Base-by-base conservation (phyloP, 108 stramenopile species). In the Bacterosira constricta region DNA sequence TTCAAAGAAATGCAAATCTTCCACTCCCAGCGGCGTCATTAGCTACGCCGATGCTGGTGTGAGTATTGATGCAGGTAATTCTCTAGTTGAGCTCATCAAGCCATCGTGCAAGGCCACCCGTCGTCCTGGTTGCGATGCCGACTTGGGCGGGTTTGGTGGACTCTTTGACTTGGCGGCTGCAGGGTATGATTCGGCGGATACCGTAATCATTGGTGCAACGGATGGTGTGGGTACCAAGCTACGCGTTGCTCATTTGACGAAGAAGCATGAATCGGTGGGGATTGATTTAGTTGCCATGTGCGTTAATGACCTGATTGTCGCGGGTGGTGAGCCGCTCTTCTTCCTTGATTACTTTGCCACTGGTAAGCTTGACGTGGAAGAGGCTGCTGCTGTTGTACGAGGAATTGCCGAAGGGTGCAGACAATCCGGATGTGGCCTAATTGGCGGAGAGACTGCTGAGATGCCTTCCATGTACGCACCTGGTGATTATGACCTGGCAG, bases 221-320 rank as follows among this genome's bases (percentile, higher is more conserved):
- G 98, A 99, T 82, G 98, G 98, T 45, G 98, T 99, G 35, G 98
- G 98, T n/a, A 99, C 98, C 45, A 99, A 99, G 77, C 90, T 99
- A 8, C 80, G 91, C 45, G 91, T 96, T 63, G 96, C 96, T 10
- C 94, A 94, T 58, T 63, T 79, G 38, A 90, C 85, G 18, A 85
- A 85, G 77, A 91, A 91, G 37, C 93, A 93, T 69, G 75, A 88
- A 53, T 82, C 88, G 12, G 91, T 99, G 63, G 98, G 98, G 23
- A 84, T 99, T 55, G 97, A 99, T 85, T 86, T 98, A 37, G 97
- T 98, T 36, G 97, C 98, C 26, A 99, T 98, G 98, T 98, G 97
- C 77, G 97, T 98, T 29, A 99, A 99, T 76, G 98, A 99, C 77
- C 88, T 99, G 17, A 91, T 97, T 46, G 94, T 96, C 26, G 91